Conservation (phyloP, 2,329 filamentous ascomycete species). For the Calonectria honghensis region DNA sequence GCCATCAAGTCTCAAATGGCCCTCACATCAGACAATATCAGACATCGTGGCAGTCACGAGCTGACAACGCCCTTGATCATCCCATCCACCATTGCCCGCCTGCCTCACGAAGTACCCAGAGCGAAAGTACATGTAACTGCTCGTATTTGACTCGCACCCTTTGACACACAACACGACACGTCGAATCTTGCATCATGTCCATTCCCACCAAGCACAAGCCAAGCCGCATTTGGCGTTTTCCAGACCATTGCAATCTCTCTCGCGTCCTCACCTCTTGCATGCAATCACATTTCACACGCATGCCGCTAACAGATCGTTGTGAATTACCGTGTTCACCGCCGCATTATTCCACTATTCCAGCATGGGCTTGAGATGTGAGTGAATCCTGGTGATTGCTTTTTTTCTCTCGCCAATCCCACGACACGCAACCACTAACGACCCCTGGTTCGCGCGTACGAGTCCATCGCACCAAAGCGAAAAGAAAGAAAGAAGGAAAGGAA, state of each 20-base stretch:
- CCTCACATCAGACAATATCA: constrained; percentile 32
- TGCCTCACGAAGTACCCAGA: neutral
- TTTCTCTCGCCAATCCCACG: constrained; percentile 16
- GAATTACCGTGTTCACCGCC: constrained; percentile 22
- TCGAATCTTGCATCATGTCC: constrained; percentile 18
- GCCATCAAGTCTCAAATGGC: constrained; percentile 25
- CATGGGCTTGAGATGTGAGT: constrained; percentile 17
- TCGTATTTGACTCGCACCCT: constrained; percentile 14
- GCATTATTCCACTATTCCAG: constrained; percentile 7
- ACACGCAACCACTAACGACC: constrained; percentile 14
- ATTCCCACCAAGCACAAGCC: constrained; percentile 16
- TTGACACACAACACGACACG: constrained; percentile 3
- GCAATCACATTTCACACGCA: constrained; percentile 25
- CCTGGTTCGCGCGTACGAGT: constrained; percentile 13
- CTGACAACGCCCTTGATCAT: constrained; percentile 8
- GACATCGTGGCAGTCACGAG: constrained; percentile 31
- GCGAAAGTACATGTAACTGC: neutral
- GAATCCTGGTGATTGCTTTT: constrained; percentile 25
- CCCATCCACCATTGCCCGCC: neutral
- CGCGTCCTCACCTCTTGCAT: constrained; percentile 13
- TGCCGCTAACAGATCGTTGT: constrained; percentile 6
- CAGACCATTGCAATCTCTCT: constrained; percentile 4
- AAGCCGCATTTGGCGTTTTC: constrained; percentile 29
- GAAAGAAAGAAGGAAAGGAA: neutral
- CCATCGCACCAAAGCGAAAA: constrained; percentile 1